Evolutionary conservation across 1,139 yeast genomes (phyloP).

Genomic region (Blastobotrys raffinosifermentans): DNA sequence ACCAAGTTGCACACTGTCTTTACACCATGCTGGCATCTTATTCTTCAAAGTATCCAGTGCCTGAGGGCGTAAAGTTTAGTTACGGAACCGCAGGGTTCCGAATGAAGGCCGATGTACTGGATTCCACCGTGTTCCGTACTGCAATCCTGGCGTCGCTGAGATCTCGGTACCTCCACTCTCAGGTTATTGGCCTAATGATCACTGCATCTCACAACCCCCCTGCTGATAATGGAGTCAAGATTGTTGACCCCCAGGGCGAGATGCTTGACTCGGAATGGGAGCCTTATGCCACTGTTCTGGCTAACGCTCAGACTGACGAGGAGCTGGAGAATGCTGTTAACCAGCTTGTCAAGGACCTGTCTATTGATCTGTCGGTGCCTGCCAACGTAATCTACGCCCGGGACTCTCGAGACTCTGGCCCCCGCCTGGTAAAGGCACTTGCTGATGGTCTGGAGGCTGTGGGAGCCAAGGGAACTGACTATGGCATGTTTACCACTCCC

Average conservation of each 20-base stretch:
- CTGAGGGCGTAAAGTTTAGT: constrained; percentile 35
- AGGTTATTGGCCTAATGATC: constrained; percentile 76
- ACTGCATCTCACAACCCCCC: constrained; percentile 98
- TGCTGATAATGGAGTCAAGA: constrained; percentile 89
- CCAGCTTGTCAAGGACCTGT: constrained; percentile 32
- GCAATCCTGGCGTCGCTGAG: constrained; percentile 80
- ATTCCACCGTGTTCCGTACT: constrained; percentile 78
- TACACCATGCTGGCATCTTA: neutral
- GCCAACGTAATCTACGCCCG: constrained; percentile 50
- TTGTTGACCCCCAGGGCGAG: constrained; percentile 89
- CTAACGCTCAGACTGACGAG: constrained; percentile 50
- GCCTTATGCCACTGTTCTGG: constrained; percentile 66
- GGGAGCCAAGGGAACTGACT: constrained; percentile 46
- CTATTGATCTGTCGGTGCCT: constrained; percentile 38
- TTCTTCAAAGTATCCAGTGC: constrained; percentile 1
- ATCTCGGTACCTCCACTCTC: constrained; percentile 61
- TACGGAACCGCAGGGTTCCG: constrained; percentile 99
- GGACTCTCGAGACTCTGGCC: constrained; percentile 63
- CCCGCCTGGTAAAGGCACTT: constrained; percentile 55
- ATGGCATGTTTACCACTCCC: constrained; percentile 82
- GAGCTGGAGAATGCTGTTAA: constrained; percentile 34
- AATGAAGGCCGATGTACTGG: constrained; percentile 61
- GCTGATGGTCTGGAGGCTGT: constrained; percentile 57
- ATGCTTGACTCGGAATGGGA: constrained; percentile 91
- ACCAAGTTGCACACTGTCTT: too few species aligned